These are phyloP conservation scores for Fomitopsis betulina DNA, from an alignment of 1,284 basidiomycete species.

Conservation along the genomic window DNA sequence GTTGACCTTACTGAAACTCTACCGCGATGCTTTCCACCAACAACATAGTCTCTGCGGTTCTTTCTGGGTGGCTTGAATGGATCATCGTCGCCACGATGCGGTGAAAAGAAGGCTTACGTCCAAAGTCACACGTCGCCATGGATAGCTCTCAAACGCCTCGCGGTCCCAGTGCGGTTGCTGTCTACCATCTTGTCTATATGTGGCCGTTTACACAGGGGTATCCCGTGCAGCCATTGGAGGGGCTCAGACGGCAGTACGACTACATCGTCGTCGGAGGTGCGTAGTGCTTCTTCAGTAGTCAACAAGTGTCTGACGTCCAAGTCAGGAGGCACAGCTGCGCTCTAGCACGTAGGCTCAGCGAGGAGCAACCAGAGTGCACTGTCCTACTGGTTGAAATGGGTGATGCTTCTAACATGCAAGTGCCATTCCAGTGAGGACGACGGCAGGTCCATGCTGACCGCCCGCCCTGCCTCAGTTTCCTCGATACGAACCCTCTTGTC, in stretches of 20 bases:
- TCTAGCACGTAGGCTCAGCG: conserved; percentile 4
- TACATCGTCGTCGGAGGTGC: conserved; percentile 6
- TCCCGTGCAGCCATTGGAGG: background rate
- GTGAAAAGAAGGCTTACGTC: too few relatives aligned
- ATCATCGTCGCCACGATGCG: too few relatives aligned
- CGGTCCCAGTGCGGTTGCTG: too few relatives aligned
- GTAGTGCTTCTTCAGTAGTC: background rate
- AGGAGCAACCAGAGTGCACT: background rate
- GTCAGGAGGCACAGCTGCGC: conserved; percentile 5
- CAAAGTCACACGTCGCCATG: too few relatives aligned
- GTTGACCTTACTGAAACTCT: too few relatives aligned
- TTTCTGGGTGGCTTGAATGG: too few relatives aligned
- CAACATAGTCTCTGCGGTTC: too few relatives aligned
- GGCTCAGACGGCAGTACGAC: conserved; percentile 1
- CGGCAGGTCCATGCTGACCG: background rate
- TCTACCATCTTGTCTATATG: background rate
- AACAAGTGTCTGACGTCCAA: background rate
- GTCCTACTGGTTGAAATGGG: conserved; percentile 3
- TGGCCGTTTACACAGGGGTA: background rate
- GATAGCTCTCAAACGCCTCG: too few relatives aligned
- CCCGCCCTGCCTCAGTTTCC: background rate
- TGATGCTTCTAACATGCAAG: conserved; percentile 1
- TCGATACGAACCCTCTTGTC: conserved; percentile 4
- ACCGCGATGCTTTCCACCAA: too few relatives aligned
- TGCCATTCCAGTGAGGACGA: background rate